Evolutionary conservation across 73 alveolate genomes (phyloP), one percentile per base, ranked within the genome.

Genomic region (Breviolum minutum): DNA sequence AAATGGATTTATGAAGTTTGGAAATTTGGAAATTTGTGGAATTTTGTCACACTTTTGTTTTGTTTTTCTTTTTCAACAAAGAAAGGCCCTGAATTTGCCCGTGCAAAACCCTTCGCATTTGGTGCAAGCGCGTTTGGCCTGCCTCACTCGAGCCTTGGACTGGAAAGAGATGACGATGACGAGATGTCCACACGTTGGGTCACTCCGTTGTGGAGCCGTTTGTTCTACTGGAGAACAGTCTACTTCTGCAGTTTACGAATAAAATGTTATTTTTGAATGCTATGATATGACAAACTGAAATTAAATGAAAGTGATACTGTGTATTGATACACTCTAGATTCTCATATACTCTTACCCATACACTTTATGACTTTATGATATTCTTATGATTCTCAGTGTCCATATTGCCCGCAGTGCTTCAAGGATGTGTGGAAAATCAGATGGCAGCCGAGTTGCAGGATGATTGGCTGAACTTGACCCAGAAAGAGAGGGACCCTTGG

Each of bases 51-150:
- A n/a, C n/a, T n/a, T n/a, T n/a, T n/a, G n/a, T n/a, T n/a, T n/a
- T n/a, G n/a, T n/a, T n/a, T n/a, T n/a, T n/a, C n/a, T n/a, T n/a
- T n/a, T n/a, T n/a, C n/a, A n/a, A n/a, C n/a, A n/a, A n/a, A n/a
- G n/a, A n/a, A n/a, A 85, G 94, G 94, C 94, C 0, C n/a, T 85
- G 94, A 85, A 85, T 62, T 26, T 85, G 63, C 77, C 77, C 0
- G 94, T 85, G 77, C n/a, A 4, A 63, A 85, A 74, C 14, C 79
- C 94, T 7, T 32, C 96, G 73, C 87, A 69, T 40, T 27, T 90
- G 96, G 96, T 90, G 32, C 96, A 64, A n/a, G 96, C 96, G 48
- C 96, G 96, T 16, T 40, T 90, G 73, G 96, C 96, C 2, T 90
- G 96, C 96, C 84, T 90, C 61, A 90, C 96, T 5, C 81, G 96